These are phyloP conservation scores for Nepenthes gracilis DNA, from an alignment of 148 eudicot species.

Conservation along the genomic window DNA sequence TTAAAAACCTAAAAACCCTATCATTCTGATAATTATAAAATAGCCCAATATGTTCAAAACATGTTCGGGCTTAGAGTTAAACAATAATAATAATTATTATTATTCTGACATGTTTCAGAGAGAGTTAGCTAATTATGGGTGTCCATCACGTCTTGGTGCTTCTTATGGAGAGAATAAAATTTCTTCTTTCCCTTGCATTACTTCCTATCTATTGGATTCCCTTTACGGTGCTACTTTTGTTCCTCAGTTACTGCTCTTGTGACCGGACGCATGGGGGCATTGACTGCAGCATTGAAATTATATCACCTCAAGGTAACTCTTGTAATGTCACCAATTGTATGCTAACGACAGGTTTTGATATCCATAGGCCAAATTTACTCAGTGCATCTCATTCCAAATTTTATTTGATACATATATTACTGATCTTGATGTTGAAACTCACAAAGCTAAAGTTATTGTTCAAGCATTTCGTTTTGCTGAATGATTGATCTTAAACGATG, in stretches of 20 bases:
- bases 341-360: neutral
- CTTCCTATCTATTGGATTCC: neutral
- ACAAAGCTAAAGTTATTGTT: too few relatives aligned
- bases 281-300: constrained; percentile 79
- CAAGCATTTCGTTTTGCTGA: neutral
- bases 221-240: neutral
- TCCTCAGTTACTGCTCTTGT: constrained; percentile 71
- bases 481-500: neutral
- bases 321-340: neutral
- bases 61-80: too few relatives aligned
- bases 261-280: constrained; percentile 85
- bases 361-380: neutral
- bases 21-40: too few relatives aligned
- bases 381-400: neutral
- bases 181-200: neutral
- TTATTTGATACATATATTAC: neutral
- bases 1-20: too few relatives aligned
- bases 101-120: too few relatives aligned
- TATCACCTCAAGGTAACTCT: constrained; percentile 55
- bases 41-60: too few relatives aligned
- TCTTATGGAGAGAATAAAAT: too few relatives aligned
- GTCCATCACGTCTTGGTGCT: too few relatives aligned
- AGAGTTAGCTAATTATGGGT: too few relatives aligned
- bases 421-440: neutral
- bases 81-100: too few relatives aligned